phyloP scores from a whole-genome alignment of 1,284 basidiomycete species.

The Melampsora larici-populina region DNA sequence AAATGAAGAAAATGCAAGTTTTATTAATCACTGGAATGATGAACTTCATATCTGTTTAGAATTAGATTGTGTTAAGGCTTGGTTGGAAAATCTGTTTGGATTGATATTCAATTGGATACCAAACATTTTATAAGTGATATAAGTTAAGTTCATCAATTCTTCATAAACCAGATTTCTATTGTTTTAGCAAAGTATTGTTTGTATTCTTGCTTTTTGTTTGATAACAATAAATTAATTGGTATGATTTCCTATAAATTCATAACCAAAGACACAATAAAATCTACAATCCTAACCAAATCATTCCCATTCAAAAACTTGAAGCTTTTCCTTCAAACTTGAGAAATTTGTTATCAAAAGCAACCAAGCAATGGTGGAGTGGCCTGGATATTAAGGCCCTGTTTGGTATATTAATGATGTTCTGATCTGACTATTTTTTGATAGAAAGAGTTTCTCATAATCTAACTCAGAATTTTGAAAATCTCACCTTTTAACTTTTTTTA shows the following conservation, averaged over 20 bases:
- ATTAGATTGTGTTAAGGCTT: neutral
- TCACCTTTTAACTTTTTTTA: too few relatives aligned
- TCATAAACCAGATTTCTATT: too few relatives aligned
- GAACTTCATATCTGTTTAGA: neutral
- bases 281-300: too few relatives aligned
- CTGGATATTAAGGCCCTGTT: neutral
- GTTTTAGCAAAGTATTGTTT: too few relatives aligned
- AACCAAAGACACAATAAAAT: too few relatives aligned
- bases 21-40: neutral
- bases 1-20: neutral
- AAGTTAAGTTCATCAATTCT: too few relatives aligned
- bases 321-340: neutral
- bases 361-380: slow-evolving; percentile 12
- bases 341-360: too few relatives aligned
- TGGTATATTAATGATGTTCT: too few relatives aligned
- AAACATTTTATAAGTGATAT: neutral
- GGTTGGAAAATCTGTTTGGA: neutral
- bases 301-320: too few relatives aligned
- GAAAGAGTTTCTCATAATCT: too few relatives aligned
- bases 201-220: slow-evolving; percentile 4
- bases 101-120: neutral
- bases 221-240: neutral
- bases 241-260: neutral
- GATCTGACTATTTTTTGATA: too few relatives aligned
- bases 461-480: too few relatives aligned